Conservation (phyloP, 495 filamentous ascomycete species). For the Chaetomidium leptoderma region DNA sequence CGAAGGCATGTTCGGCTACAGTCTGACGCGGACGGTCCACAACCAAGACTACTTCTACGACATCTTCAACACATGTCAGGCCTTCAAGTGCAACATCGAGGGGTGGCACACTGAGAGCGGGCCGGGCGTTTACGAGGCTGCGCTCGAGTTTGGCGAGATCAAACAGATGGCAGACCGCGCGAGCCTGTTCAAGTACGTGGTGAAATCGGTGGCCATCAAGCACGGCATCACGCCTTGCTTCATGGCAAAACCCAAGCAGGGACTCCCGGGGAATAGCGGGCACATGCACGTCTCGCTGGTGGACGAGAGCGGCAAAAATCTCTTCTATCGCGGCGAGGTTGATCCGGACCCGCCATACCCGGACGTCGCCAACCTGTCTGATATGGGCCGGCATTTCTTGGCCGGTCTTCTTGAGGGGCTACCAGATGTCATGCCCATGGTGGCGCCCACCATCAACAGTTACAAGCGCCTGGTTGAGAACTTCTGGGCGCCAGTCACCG, state of each 20-base stretch:
- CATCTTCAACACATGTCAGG: slow-evolving; percentile 75
- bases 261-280: slow-evolving; percentile 86
- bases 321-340: slow-evolving; percentile 66
- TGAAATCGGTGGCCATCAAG: slow-evolving; percentile 78
- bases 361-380: slow-evolving; percentile 75
- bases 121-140: slow-evolving; percentile 93
- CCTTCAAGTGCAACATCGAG: slow-evolving; percentile 81
- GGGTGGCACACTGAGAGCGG: slow-evolving; percentile 98
- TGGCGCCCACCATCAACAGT: slow-evolving; percentile 92
- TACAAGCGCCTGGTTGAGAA: slow-evolving; percentile 98
- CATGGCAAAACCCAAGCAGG: slow-evolving; percentile 95
- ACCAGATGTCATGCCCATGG: slow-evolving; percentile 90
- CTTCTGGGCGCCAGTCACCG: slow-evolving; percentile 97
- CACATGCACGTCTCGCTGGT: slow-evolving; percentile 91
- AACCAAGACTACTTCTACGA: slow-evolving; percentile 95
- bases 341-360: slow-evolving; percentile 66
- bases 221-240: slow-evolving; percentile 94
- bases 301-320: slow-evolving; percentile 65
- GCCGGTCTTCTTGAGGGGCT: slow-evolving; percentile 84
- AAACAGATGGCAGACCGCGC: slow-evolving; percentile 86
- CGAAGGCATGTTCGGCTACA: slow-evolving; percentile 98
- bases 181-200: slow-evolving; percentile 88
- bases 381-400: slow-evolving; percentile 87
- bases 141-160: slow-evolving; percentile 80
- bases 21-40: slow-evolving; percentile 82